Conservation (phyloP, 805 yeast species). For the Wickerhamiella domercqiae region DNA sequence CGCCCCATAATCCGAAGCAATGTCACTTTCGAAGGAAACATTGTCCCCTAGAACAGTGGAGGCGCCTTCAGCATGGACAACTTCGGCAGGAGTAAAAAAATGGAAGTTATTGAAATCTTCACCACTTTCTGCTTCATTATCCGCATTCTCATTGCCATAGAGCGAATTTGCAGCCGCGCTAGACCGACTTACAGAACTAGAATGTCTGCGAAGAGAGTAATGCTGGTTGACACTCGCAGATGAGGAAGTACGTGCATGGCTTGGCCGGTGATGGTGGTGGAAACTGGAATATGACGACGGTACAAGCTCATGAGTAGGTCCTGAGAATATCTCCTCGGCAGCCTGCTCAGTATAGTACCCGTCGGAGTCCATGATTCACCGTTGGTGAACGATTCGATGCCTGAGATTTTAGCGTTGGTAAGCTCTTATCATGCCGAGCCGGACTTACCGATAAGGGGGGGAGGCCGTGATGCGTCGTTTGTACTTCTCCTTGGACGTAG, state of each 20-base stretch:
- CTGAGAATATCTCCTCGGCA: constrained; percentile 46
- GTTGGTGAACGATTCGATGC: not conserved
- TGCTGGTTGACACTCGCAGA: constrained; percentile 3
- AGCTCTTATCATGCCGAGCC: no score
- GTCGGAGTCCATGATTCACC: constrained; percentile 13
- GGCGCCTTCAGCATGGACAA: constrained; percentile 70
- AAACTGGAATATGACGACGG: constrained; percentile 58
- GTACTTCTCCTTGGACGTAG: constrained; percentile 21
- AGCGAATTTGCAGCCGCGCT: not conserved
- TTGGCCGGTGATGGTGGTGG: constrained; percentile 31
- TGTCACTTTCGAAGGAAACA: constrained; percentile 14
- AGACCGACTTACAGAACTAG: not conserved
- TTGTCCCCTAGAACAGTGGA: constrained; percentile 46
- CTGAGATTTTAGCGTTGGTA: no score
- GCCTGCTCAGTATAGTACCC: constrained; percentile 20
- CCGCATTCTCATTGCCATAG: constrained; percentile 1
- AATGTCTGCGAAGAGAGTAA: not conserved
- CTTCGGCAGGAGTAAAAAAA: constrained; percentile 71
- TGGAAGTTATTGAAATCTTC: constrained; percentile 31
- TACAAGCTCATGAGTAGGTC: constrained; percentile 53
- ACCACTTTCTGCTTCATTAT: constrained; percentile 5
- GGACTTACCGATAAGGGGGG: no score
- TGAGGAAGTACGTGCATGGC: constrained; percentile 7
- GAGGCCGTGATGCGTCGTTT: constrained; percentile 3
- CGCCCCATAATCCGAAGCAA: not conserved